Evolutionary conservation across 2,329 filamentous ascomycete species (phyloP), one percentile per base, ranked within the genome.

Genomic region (Fusarium nisikadoi): DNA sequence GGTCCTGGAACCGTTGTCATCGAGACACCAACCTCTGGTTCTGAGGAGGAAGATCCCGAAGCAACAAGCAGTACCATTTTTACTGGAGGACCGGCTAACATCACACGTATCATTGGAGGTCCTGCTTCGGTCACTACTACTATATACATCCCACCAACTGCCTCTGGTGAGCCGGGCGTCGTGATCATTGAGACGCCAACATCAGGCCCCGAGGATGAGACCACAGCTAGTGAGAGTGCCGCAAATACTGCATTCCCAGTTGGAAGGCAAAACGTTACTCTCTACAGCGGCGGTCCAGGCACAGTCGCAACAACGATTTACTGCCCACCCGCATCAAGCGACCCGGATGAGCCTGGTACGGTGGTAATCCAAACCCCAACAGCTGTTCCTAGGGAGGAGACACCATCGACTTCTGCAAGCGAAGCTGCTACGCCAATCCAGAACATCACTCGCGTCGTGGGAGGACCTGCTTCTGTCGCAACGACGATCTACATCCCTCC

Each of bases 351-450:
- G 4, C 20, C 67, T 1, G 68, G 68, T 1, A 68, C 68, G 0
- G 33, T 71, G 6, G 41, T 71, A 0, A 35, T 70, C 3, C 41
- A 68, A 8, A 70, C 68, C 0, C 68, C 68, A 6, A 71, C 67
- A 6, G n/a, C 45, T 17, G n/a, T 11, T 8, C 20, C 49, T 17
- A 27, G 6, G 10, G 33, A 36, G 3, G 19, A 39, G 1, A 8
- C 8, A 8, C 2, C 25, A 23, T 33, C 31, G 4, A 2, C 10
- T 10, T 45, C 39, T 17, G 6, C 17, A 14, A 33, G n/a, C 2
- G 39, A 45, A 13, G 43, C 19, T 6, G 35, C 2, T 8, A 8
- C 39, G 10, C 33, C 31, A 19, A 39, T 67, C 3, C 62, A 60
- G 35, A 61, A 70, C 3, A 19, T 68, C 6, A 70, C 67, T 5